Evolutionary conservation across 805 yeast genomes (phyloP).

Genomic region (Saturnispora ahearnii): DNA sequence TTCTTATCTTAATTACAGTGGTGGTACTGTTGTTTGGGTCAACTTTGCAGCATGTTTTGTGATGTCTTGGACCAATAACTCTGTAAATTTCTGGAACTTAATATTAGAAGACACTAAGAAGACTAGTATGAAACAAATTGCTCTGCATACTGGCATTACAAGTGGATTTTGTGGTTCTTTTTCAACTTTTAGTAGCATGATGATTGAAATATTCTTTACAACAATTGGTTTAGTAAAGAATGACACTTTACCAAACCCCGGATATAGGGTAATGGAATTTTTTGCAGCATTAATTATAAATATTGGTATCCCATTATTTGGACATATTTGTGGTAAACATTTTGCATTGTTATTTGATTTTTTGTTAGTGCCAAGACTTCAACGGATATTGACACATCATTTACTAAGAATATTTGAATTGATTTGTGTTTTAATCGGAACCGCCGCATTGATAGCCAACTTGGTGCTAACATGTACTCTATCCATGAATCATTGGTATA

Average conservation of each 20-base stretch:
- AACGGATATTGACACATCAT: slow-evolving; percentile 8
- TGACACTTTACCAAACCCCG: slow-evolving; percentile 43
- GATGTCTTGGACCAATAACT: slow-evolving; percentile 40
- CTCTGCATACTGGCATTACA: slow-evolving; percentile 51
- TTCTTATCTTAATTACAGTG: slow-evolving; percentile 14
- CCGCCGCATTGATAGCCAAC: slow-evolving; percentile 28
- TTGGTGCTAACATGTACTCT: slow-evolving; percentile 35
- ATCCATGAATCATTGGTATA: slow-evolving; percentile 34
- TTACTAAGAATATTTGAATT: slow-evolving; percentile 12
- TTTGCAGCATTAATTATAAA: slow-evolving; percentile 55
- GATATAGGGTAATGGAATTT: slow-evolving; percentile 73
- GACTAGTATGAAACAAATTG: slow-evolving; percentile 32
- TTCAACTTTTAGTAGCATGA: slow-evolving; percentile 66
- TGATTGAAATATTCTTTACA: slow-evolving; percentile 44
- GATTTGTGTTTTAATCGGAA: slow-evolving; percentile 16
- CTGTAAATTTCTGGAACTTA: slow-evolving; percentile 12
- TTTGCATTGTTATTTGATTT: slow-evolving; percentile 16
- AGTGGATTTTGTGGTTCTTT: slow-evolving; percentile 80
- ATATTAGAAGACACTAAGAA: slow-evolving; percentile 9
- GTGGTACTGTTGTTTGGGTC: slow-evolving; percentile 53
- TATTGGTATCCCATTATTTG: slow-evolving; percentile 50
- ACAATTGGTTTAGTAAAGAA: slow-evolving; percentile 34
- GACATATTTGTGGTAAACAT: slow-evolving; percentile 52
- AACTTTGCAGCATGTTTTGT: slow-evolving; percentile 65
- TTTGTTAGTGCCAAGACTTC: slow-evolving; percentile 7